These are phyloP conservation scores for Euphorbia celastroides DNA, from an alignment of 441 rosid genomes.

Conservation along the genomic window DNA sequence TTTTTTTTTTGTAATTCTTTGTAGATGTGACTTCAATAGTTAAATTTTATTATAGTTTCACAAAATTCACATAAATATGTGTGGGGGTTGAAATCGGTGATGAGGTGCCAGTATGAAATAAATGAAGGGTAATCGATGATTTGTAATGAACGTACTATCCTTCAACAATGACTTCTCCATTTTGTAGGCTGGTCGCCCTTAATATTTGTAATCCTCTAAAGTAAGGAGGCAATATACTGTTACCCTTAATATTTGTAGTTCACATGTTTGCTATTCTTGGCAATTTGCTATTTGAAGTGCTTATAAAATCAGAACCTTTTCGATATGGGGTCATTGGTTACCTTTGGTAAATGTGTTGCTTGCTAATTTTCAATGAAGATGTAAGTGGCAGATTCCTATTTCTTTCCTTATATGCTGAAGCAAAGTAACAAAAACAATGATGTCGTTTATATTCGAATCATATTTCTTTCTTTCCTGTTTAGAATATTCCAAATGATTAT, in stretches of 20 bases:
- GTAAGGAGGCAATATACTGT: background rate
- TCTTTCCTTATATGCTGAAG: background rate
- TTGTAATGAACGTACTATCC: no score
- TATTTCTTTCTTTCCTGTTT: background rate
- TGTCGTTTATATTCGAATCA: background rate
- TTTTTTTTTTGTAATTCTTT: no score
- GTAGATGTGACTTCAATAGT: background rate
- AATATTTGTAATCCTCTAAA: background rate
- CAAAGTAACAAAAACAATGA: background rate
- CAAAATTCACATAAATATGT: no score
- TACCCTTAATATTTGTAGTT: background rate
- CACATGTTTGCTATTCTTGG: background rate
- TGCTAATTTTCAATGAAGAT: constrained; percentile 16
- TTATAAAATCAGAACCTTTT: constrained; percentile 1
- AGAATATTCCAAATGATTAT: constrained; percentile 1
- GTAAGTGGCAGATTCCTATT: constrained; percentile 14
- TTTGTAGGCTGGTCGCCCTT: background rate
- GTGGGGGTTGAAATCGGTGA: no score
- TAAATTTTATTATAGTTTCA: no score
- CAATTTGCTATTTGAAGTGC: background rate
- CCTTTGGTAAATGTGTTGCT: constrained; percentile 2
- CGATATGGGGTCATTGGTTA: constrained; percentile 5
- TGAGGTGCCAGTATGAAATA: no score
- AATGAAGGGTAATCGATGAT: no score
- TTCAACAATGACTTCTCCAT: no score